Base-by-base conservation (phyloP, 1,139 yeast species). In the Spencermartinsiella ligniputridi region DNA sequence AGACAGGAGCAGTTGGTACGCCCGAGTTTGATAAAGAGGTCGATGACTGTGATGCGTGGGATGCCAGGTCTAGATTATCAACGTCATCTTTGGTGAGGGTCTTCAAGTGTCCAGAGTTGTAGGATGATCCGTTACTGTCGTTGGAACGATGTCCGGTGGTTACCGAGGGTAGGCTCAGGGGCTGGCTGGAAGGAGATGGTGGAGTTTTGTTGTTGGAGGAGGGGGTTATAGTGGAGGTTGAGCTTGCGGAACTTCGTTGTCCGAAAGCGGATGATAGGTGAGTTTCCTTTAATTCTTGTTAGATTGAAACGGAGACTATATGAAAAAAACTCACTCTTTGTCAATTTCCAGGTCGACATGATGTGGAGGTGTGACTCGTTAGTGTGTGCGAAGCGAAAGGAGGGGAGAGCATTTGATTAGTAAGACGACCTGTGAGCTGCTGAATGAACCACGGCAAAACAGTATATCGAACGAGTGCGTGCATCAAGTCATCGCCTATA, bases 221-320 rank as follows among this genome's bases (percentile, higher is more conserved):
- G 48, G 44, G 37, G 44, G 48, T 36, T 45, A 47, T 39, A 25
- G 41, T 42, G 17, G 49, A 37, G 17, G 48, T 35, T 17, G 44
- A 35, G n/a, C 52, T 37, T 5, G 49, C 19, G 9, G 48, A 42
- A 9, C 47, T 41, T 17, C 45, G 37, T 9, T 42, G 51, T 4
- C 48, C 45, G 45, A 56, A 56, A 39, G 66, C 53, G 30, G 62
- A 51, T 43, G 68, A 55, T 47, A 67, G 48, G 48, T 66, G 68
- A 8, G 71, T 65, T 40, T 67, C 71, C 46, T 67, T 67, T 37
- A 67, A 64, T 53, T 67, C 65, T 61, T 29, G 22, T 33, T 35
- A 35, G 27, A 3, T 6, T 12, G 20, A 11, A 35, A 12, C 15
- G 16, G 9, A 35, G 11, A 12, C n/a, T 13, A 35, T 35, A n/a